Conservation (phyloP, 495 filamentous ascomycete genomes). For the Mytilinidion resinicola region DNA sequence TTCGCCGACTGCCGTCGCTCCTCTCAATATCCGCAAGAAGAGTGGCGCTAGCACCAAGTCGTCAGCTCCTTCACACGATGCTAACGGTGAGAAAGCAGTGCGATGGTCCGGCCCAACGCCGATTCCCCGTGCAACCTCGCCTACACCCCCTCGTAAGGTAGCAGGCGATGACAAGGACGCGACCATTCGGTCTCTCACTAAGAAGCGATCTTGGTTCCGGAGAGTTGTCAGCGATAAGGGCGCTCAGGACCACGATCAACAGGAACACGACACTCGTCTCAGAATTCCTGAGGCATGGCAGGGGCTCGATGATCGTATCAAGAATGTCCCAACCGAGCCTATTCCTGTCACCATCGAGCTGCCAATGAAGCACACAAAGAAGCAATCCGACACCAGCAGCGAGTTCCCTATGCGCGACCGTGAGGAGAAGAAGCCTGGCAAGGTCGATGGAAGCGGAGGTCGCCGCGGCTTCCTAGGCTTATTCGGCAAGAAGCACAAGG, state of each 20-base stretch:
- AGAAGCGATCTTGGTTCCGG: conserved; percentile 39
- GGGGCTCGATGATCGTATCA: conserved; percentile 29
- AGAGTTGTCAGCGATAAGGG: conserved; percentile 22
- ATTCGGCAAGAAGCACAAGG: conserved; percentile 27
- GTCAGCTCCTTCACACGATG: conserved; percentile 1
- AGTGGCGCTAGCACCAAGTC: conserved; percentile 25
- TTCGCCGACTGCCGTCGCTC: conserved; percentile 32
- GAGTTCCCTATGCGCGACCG: conserved; percentile 36
- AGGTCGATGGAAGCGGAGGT: conserved; percentile 7
- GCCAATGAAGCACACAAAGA: conserved; percentile 9
- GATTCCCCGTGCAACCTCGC: neutral
- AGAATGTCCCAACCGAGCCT: neutral
- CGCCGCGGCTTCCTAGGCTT: conserved; percentile 20
- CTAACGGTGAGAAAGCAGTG: conserved; percentile 9
- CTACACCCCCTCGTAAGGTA: neutral
- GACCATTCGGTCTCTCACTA: conserved; percentile 24
- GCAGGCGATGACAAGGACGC: conserved; percentile 11
- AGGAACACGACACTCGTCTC: conserved; percentile 3
- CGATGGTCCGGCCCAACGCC: conserved; percentile 7
- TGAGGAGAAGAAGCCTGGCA: conserved; percentile 19
- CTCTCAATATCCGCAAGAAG: conserved; percentile 39
- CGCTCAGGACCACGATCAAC: conserved; percentile 8
- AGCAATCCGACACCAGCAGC: conserved; percentile 21
- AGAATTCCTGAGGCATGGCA: conserved; percentile 24
- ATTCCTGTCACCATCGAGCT: neutral